Evolutionary conservation across 129 eudicot species (phyloP).

Genomic region (Daucus carota): DNA sequence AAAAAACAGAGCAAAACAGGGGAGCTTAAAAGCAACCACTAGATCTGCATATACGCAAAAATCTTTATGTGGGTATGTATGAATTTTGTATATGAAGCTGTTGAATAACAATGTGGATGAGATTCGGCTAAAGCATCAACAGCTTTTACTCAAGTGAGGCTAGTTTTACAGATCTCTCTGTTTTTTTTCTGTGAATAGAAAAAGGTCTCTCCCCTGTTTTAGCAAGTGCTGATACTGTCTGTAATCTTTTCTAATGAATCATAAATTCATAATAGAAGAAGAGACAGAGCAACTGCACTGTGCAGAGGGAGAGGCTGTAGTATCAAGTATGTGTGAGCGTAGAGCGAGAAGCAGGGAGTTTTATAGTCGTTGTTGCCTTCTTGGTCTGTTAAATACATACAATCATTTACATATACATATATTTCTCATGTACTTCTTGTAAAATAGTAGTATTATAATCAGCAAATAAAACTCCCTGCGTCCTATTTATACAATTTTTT

Average conservation of each 20-base stretch:
- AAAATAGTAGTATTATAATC: too few species aligned
- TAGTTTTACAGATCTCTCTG: constrained; percentile 8
- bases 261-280: constrained; percentile 21
- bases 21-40: not conserved
- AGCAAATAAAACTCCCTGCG: too few species aligned
- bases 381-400: not conserved
- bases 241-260: not conserved
- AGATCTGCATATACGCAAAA: not conserved
- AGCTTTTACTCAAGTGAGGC: not conserved
- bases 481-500: too few species aligned
- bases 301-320: constrained; percentile 23
- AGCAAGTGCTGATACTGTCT: not conserved
- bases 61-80: not conserved
- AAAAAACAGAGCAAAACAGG: constrained; percentile 7
- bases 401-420: constrained; percentile 22
- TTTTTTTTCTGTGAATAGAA: constrained; percentile 5
- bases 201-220: not conserved
- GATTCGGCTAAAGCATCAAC: not conserved
- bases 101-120: constrained; percentile 7
- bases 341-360: constrained; percentile 24
- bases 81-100: not conserved
- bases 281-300: constrained; percentile 20
- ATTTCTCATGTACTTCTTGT: too few species aligned
- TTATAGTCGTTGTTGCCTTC: constrained; percentile 28
- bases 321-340: constrained; percentile 8